Base-by-base conservation (phyloP, 352 stramenopile genomes). In the Phytophthora ohioensis region DNA sequence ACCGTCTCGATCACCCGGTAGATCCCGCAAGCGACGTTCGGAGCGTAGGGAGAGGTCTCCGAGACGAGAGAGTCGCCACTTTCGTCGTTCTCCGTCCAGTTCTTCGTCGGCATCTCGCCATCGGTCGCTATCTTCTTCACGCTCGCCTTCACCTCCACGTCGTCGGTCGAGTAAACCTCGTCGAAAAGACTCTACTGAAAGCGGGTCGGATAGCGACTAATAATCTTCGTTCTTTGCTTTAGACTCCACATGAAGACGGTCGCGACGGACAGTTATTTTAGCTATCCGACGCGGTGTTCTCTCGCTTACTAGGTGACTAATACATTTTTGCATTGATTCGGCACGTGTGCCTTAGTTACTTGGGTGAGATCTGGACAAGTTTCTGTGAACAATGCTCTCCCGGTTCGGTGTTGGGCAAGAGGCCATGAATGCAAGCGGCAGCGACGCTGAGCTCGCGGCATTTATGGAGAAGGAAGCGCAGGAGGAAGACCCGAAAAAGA, bases 401-500 rank as follows among this genome's bases (percentile, higher is more conserved):
- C 42, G 56, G 41, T 64, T 76, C 52, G 62, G 64, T 27, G 42
- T 61, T 35, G 57, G 45, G 4, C 56, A 68, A 9, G 68, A 76
- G 0, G 51, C 38, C 9, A 12, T 57, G 17, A 65, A 57, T 49
- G 68, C 68, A 45, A 76, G 68, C n/a, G 62, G 63, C 9, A 77
- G 64, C 32, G 79, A 85, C 39, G 73, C 73, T 7, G 84, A 89
- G 42, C 49, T 91, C 9, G 82, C 85, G 0, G 74, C 65, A 32
- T 91, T 91, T 61, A 53, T 91, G 9, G 71, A 65, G n/a, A 82
- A 82, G 43, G 81, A 90, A 65, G 69, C 67, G 8, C 60, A 75
- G 13, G 78, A 82, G 36, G 73, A 59, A 10, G 67, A 86, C 3
- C 45, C 59, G 21, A 72, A 73, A 48, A 82, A 84, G 61, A 79